phyloP scores from a whole-genome alignment of 2,329 filamentous ascomycete genomes.

The Colletotrichum karsti region DNA sequence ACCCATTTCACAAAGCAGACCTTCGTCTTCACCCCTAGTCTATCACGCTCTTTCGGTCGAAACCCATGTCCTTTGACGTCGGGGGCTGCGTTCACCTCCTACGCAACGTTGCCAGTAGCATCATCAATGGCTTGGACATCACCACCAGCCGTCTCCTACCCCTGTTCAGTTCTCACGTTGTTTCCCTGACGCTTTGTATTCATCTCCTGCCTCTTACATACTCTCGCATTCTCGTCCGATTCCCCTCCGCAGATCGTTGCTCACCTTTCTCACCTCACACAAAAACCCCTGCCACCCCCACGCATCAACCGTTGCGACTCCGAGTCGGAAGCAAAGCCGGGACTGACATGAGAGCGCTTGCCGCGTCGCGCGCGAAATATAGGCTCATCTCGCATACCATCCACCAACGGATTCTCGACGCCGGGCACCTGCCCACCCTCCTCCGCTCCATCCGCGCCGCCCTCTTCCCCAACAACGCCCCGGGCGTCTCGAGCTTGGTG shows the following conservation, averaged over 20 bases:
- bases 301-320: constrained; percentile 21
- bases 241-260: constrained; percentile 23
- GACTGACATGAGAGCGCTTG: constrained; percentile 27
- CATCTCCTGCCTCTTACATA: not conserved
- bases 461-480: constrained; percentile 87
- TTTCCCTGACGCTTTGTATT: not conserved
- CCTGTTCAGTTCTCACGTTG: constrained; percentile 3
- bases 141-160: not conserved
- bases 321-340: constrained; percentile 22
- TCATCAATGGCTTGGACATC: not conserved
- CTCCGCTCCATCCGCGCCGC: constrained; percentile 78
- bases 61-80: not conserved
- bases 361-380: constrained; percentile 31
- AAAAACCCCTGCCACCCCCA: constrained; percentile 34
- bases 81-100: no score
- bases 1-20: not conserved
- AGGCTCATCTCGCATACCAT: constrained; percentile 69
- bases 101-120: not conserved
- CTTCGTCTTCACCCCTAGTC: not conserved
- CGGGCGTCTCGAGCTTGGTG: constrained; percentile 69
- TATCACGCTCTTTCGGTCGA: not conserved
- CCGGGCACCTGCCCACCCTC: constrained; percentile 70
- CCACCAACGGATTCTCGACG: constrained; percentile 66
- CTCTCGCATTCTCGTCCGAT: not conserved
- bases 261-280: constrained; percentile 15